Evolutionary conservation across 768 basidiomycete genomes (phyloP), one percentile per base, ranked within the genome.

Genomic region (Naganishia onofrii): DNA sequence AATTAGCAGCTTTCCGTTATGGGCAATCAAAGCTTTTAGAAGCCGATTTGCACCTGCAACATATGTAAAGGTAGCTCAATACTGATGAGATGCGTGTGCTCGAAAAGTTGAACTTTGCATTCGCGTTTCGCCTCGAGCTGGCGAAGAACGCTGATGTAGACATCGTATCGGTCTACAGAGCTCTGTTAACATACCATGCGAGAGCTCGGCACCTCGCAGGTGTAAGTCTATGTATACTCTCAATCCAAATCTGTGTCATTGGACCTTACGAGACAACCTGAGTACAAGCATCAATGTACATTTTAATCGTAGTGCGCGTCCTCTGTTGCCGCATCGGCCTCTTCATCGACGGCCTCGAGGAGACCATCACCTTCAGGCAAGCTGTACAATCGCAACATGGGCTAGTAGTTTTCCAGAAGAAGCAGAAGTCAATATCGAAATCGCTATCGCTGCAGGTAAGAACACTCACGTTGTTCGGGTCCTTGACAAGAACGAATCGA

Each of bases 401-500:
- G 31, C 46, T 32, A 9, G n/a, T n/a, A n/a, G n/a, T n/a, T n/a
- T n/a, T n/a, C n/a, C n/a, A n/a, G n/a, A 53, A 23, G n/a, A 38
- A 26, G 23, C 10, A 19, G 15, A 4, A 32, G 36, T 36, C 51
- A 15, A n/a, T 6, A 23, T 42, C 42, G 32, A 23, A n/a, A 5
- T 38, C 21, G 57, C n/a, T 1, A 15, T 2, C 19, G 19, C 42
- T 10, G 21, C 38, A 28, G 42, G 15, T 13, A 56, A 21, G 12
- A 46, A n/a, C 0, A 80, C 85, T 75, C 77, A 95, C 94, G 88
- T 88, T 92, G 86, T 98, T 98, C 21, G 96, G 95, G 82, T 99
- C 96, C 83, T 95, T 96, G 65, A 99, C 88, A 31, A 99, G 84
- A 17, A 98, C 90, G 79, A 97, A 99, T 81, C 96, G 96, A 80